These are phyloP conservation scores for Saccharomycopsis microspora DNA, from an alignment of 805 yeast species.

Conservation along the genomic window DNA sequence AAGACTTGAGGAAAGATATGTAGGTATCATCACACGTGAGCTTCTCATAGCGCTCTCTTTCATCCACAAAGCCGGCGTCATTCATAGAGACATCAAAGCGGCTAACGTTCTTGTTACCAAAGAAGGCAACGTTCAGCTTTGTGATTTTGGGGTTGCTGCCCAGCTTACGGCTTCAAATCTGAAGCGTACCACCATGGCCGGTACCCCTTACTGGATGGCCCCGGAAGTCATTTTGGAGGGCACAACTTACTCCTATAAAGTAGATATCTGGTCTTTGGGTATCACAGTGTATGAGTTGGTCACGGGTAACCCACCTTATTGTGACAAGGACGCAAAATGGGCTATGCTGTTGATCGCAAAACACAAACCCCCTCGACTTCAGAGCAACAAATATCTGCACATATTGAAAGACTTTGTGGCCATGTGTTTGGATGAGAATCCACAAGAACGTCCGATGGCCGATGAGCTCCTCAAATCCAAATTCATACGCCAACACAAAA, in stretches of 20 bases:
- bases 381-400: slow-evolving; percentile 74
- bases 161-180: slow-evolving; percentile 63
- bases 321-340: slow-evolving; percentile 88
- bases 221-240: slow-evolving; percentile 96
- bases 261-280: slow-evolving; percentile 97
- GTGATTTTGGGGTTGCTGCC: slow-evolving; percentile 99
- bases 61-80: slow-evolving; percentile 83
- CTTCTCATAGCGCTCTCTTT: slow-evolving; percentile 62
- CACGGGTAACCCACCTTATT: slow-evolving; percentile 95
- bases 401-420: slow-evolving; percentile 82
- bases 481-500: slow-evolving; percentile 54
- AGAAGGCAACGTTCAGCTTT: slow-evolving; percentile 81
- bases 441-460: slow-evolving; percentile 78
- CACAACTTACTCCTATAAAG: slow-evolving; percentile 75
- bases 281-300: slow-evolving; percentile 90
- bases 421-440: slow-evolving; percentile 84
- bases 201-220: slow-evolving; percentile 98
- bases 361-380: slow-evolving; percentile 89
- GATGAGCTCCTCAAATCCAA: slow-evolving; percentile 71
- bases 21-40: slow-evolving; percentile 80
- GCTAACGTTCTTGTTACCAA: slow-evolving; percentile 86
- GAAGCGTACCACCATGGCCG: slow-evolving; percentile 90
- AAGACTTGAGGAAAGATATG: slow-evolving; percentile 70
- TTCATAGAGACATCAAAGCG: slow-evolving; percentile 93
- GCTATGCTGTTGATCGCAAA: slow-evolving; percentile 92